A percentile compares a stretch with the other conserved stretches of the same genome.
Conservation (phyloP, 2,329 filamentous ascomycete species). For the Scytalidium lignicola region DNA sequence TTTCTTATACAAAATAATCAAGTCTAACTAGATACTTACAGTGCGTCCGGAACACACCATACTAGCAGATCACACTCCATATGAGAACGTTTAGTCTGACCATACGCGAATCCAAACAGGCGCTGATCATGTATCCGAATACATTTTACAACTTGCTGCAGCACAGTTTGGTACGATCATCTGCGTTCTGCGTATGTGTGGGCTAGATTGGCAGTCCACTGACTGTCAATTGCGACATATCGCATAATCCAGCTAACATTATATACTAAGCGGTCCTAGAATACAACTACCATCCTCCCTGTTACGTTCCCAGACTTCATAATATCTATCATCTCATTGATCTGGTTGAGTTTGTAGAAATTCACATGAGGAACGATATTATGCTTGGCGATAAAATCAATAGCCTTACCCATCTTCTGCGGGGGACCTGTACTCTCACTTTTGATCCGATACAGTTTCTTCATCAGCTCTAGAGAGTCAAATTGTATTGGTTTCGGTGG, state of each 20-base stretch:
- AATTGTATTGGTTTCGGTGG: constrained; percentile 25
- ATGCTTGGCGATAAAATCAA: constrained; percentile 15
- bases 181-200: too few species aligned
- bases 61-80: too few species aligned
- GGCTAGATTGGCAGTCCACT: too few species aligned
- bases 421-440: constrained; percentile 12
- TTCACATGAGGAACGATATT: constrained; percentile 14
- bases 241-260: not conserved
- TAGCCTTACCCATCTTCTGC: constrained; percentile 11
- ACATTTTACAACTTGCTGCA: too few species aligned
- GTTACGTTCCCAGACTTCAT: constrained; percentile 11
- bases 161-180: too few species aligned
- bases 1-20: too few species aligned
- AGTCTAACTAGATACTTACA: too few species aligned
- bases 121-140: too few species aligned
- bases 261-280: not conserved
- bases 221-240: too few species aligned
- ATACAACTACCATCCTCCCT: constrained; percentile 12
- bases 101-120: too few species aligned
- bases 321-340: constrained; percentile 16
- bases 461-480: constrained; percentile 11
- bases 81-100: too few species aligned
- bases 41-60: too few species aligned
- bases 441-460: constrained; percentile 12
- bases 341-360: constrained; percentile 13